Evolutionary conservation across 2,329 filamentous ascomycete species (phyloP).

Genomic region (Nemania abortiva): DNA sequence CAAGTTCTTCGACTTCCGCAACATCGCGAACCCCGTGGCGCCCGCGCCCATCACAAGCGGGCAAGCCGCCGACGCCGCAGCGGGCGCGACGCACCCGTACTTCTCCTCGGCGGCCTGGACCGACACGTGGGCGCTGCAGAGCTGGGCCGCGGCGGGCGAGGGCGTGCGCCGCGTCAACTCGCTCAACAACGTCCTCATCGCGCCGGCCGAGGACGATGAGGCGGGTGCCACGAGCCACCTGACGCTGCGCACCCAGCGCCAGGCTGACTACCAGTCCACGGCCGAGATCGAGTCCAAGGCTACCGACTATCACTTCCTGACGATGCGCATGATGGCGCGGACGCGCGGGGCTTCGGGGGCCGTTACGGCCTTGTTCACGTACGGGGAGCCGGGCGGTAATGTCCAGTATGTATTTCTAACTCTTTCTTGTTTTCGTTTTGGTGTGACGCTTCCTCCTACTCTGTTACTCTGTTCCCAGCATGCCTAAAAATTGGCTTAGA

Average conservation of each 20-base stretch:
- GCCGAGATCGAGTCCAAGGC: constrained; percentile 60
- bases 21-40: constrained; percentile 51
- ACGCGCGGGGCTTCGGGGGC: constrained; percentile 61
- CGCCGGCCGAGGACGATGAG: constrained; percentile 54
- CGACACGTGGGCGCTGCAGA: constrained; percentile 50
- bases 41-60: constrained; percentile 45
- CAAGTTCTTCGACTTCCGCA: constrained; percentile 64
- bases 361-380: constrained; percentile 66
- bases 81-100: constrained; percentile 50
- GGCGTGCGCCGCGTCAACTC: constrained; percentile 54
- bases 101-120: constrained; percentile 51
- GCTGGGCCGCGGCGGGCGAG: constrained; percentile 43
- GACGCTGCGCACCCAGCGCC: constrained; percentile 61
- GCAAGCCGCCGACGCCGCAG: constrained; percentile 45
- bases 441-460: not conserved
- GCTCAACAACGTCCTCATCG: constrained; percentile 60
- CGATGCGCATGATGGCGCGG: constrained; percentile 61
- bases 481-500: too few species aligned
- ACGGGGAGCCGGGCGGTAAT: constrained; percentile 53
- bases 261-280: constrained; percentile 60
- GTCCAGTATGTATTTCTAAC: constrained; percentile 53
- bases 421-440: not conserved
- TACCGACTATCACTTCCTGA: constrained; percentile 54
- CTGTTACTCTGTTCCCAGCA: too few species aligned
- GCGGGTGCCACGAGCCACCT: constrained; percentile 53